These are phyloP conservation scores for Tarenaya hassleriana DNA, from an alignment of 345 rosid species.

Conservation along the genomic window DNA sequence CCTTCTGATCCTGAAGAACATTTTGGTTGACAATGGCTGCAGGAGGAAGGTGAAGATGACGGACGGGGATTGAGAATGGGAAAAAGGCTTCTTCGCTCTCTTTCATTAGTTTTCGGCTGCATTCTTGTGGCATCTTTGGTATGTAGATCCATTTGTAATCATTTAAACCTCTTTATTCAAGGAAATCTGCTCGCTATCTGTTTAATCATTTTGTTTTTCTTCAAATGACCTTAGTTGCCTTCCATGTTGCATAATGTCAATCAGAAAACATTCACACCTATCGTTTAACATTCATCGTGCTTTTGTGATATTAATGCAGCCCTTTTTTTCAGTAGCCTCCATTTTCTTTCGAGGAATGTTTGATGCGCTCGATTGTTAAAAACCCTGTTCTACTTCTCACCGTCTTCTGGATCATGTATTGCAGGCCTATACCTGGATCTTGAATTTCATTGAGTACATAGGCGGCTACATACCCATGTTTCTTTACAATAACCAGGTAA, in stretches of 20 bases:
- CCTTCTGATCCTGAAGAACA: constrained; percentile 15
- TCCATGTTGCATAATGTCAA: too few relatives aligned
- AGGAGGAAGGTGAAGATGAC: constrained; percentile 91
- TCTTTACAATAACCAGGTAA: constrained; percentile 86
- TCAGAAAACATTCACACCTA: too few relatives aligned
- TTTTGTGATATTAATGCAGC: not conserved
- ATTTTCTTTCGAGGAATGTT: not conserved
- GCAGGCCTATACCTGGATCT: constrained; percentile 78
- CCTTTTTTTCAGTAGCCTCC: not conserved
- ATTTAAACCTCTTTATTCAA: not conserved
- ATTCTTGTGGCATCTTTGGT: constrained; percentile 85
- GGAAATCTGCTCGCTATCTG: not conserved
- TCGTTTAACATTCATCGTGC: not conserved
- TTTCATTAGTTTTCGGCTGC: constrained; percentile 76
- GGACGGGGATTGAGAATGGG: constrained; percentile 72
- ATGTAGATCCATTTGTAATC: constrained; percentile 23
- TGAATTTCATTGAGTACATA: constrained; percentile 65
- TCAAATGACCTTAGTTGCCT: too few relatives aligned
- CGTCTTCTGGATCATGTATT: constrained; percentile 23
- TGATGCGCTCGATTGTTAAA: not conserved
- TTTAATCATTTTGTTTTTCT: too few relatives aligned
- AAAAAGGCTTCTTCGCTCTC: constrained; percentile 83
- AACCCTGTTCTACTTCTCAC: not conserved
- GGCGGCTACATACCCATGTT: constrained; percentile 56
- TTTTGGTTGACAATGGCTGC: constrained; percentile 34